Evolutionary conservation across 345 rosid species (phyloP).

Genomic region (Hibiscus tridactylites): DNA sequence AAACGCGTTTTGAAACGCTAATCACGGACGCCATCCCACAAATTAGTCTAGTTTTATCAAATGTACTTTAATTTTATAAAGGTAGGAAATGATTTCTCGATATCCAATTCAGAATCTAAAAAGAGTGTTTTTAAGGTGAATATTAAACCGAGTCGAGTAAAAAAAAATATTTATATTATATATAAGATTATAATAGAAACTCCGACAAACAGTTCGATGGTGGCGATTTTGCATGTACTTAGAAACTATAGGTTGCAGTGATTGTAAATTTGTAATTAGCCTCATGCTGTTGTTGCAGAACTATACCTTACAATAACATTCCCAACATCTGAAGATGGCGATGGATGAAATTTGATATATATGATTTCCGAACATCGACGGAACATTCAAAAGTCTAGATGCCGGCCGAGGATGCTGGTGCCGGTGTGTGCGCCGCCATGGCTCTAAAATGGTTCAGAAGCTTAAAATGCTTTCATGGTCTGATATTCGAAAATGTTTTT

Average conservation of each 20-base stretch:
- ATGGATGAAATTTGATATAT: not conserved
- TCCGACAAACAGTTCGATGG: too few relatives aligned
- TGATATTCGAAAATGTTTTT: not conserved
- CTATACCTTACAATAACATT: not conserved
- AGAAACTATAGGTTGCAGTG: not conserved
- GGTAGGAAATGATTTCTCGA: too few relatives aligned
- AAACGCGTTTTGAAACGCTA: constrained; percentile 1
- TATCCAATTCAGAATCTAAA: too few relatives aligned
- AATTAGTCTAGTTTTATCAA: not conserved
- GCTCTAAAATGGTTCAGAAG: not conserved
- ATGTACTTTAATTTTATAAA: not conserved
- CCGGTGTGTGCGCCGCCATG: not conserved
- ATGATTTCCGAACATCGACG: too few relatives aligned
- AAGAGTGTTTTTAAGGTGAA: too few relatives aligned
- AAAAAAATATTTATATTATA: too few relatives aligned
- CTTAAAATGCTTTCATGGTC: not conserved
- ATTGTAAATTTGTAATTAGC: not conserved
- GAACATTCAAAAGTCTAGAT: too few relatives aligned
- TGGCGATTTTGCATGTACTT: not conserved
- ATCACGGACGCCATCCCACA: not conserved
- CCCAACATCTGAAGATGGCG: not conserved
- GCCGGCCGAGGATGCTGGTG: not conserved
- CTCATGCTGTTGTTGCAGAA: not conserved
- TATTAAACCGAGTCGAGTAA: too few relatives aligned
- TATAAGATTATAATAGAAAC: too few relatives aligned